phyloP scores from a whole-genome alignment of 2,329 filamentous ascomycete species.

The Colletotrichum chrysophilum region DNA sequence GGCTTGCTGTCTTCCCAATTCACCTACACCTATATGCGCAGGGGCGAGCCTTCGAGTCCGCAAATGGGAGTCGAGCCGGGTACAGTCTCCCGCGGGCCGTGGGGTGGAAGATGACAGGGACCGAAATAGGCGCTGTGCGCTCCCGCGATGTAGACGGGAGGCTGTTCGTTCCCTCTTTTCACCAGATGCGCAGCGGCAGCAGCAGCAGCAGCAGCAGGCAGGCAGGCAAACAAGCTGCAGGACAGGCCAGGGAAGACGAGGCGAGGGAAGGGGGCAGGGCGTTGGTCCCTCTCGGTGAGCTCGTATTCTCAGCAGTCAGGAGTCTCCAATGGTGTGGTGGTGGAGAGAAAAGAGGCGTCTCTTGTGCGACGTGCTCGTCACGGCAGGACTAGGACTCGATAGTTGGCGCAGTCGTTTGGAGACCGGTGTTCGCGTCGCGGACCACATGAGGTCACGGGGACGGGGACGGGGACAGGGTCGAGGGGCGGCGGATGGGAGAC shows the following conservation, averaged over 20 bases:
- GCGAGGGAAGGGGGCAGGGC: neutral
- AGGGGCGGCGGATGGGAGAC: constrained; percentile 7
- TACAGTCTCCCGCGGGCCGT: neutral
- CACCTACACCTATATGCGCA: constrained; percentile 27
- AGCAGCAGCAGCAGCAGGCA: neutral
- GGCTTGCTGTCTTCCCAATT: constrained; percentile 17
- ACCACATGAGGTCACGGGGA: constrained; percentile 23
- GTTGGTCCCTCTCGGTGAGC: constrained; percentile 2
- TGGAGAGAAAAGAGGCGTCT: constrained; percentile 33
- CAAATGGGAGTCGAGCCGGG: constrained; percentile 6
- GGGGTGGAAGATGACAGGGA: neutral
- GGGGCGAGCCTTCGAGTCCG: neutral
- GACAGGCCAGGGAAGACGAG: neutral
- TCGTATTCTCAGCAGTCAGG: constrained; percentile 38
- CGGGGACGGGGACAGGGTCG: neutral
- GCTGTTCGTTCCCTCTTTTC: constrained; percentile 9
- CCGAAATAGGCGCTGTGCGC: constrained; percentile 2
- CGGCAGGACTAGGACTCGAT: constrained; percentile 20
- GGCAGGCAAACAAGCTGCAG: neutral
- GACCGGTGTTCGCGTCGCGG: constrained; percentile 21
- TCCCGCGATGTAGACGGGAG: neutral
- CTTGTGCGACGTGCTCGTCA: constrained; percentile 34
- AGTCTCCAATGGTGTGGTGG: constrained; percentile 35
- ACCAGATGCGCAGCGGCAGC: neutral
- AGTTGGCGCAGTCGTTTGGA: constrained; percentile 23